Percentiles rank a stretch among this genome's conserved stretches.
These are phyloP conservation scores for Talaromyces wortmannii DNA, from an alignment of 495 filamentous ascomycete genomes.

Conservation along the genomic window DNA sequence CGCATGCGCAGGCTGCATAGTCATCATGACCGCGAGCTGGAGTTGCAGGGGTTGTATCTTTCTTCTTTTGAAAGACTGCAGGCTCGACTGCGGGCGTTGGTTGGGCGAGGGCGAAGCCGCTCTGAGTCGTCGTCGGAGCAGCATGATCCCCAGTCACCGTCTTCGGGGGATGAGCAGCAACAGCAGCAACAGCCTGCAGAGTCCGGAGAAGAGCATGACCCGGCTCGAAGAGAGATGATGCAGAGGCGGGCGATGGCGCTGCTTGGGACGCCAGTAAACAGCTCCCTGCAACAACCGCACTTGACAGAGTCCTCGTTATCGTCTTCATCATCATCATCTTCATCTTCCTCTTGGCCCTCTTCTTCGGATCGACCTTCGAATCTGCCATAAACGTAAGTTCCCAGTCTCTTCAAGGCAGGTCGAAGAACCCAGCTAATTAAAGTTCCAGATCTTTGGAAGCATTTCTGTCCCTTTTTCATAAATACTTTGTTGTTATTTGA, in stretches of 20 bases:
- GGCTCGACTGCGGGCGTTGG: not conserved
- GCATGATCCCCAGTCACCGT: not conserved
- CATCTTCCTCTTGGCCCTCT: no score
- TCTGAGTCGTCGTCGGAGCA: not conserved
- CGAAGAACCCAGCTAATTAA: no score
- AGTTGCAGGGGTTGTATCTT: not conserved
- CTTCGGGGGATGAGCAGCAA: not conserved
- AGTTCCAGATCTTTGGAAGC: no score
- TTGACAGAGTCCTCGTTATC: no score
- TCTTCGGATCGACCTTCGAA: no score
- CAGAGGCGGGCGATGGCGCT: conserved; percentile 2
- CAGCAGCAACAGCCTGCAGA: not conserved
- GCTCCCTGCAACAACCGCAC: not conserved
- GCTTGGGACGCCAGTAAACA: not conserved
- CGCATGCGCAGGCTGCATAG: conserved; percentile 9
- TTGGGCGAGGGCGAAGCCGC: not conserved
- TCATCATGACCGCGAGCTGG: not conserved
- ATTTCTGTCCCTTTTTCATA: no score
- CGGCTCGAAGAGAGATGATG: conserved; percentile 2
- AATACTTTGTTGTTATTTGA: no score
- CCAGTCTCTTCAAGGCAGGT: no score
- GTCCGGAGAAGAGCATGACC: not conserved
- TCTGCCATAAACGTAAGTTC: no score
- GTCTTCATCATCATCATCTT: not conserved
- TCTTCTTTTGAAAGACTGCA: not conserved